Percentiles rank a stretch among this genome's conserved stretches.
phyloP scores from a whole-genome alignment of 352 stramenopile genomes.

The Pythium dissimile region DNA sequence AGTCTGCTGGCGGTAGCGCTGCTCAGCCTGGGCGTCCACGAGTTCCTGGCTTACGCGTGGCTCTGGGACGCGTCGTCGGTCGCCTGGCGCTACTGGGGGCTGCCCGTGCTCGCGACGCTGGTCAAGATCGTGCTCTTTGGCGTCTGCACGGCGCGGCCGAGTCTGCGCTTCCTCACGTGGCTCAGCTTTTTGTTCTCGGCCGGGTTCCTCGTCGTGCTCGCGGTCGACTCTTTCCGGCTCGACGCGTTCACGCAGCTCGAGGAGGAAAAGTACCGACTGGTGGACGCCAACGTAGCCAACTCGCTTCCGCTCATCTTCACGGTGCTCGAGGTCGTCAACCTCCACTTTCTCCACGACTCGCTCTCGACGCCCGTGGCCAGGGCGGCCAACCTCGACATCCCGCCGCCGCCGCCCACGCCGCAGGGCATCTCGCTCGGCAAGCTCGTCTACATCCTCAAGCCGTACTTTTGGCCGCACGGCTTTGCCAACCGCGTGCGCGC shows the following conservation, averaged over 20 bases:
- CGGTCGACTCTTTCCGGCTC: slow-evolving; percentile 68
- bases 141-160: slow-evolving; percentile 45
- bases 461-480: slow-evolving; percentile 85
- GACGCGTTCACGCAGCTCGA: slow-evolving; percentile 59
- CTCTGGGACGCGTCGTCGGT: slow-evolving; percentile 37
- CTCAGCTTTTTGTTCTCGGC: slow-evolving; percentile 46
- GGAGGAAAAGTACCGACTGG: slow-evolving; percentile 46
- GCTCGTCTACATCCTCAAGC: slow-evolving; percentile 81
- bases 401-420: slow-evolving; percentile 18
- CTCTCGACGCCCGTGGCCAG: slow-evolving; percentile 32
- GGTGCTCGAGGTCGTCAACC: slow-evolving; percentile 77
- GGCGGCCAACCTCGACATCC: slow-evolving; percentile 22
- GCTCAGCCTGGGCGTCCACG: slow-evolving; percentile 40
- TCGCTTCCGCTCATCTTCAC: slow-evolving; percentile 83
- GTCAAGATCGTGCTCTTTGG: slow-evolving; percentile 61
- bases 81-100: slow-evolving; percentile 73
- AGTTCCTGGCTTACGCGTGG: slow-evolving; percentile 40
- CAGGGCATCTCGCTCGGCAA: slow-evolving; percentile 82
- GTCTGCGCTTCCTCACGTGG: slow-evolving; percentile 34
- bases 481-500: slow-evolving; percentile 74
- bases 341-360: slow-evolving; percentile 62
- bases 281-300: slow-evolving; percentile 77
- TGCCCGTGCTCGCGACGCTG: slow-evolving; percentile 60
- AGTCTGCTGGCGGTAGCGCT: slow-evolving; percentile 48
- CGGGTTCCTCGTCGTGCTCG: slow-evolving; percentile 58